Evolutionary conservation across 108 stramenopile species (phyloP).

Genomic region (Cyclotella distinguenda): DNA sequence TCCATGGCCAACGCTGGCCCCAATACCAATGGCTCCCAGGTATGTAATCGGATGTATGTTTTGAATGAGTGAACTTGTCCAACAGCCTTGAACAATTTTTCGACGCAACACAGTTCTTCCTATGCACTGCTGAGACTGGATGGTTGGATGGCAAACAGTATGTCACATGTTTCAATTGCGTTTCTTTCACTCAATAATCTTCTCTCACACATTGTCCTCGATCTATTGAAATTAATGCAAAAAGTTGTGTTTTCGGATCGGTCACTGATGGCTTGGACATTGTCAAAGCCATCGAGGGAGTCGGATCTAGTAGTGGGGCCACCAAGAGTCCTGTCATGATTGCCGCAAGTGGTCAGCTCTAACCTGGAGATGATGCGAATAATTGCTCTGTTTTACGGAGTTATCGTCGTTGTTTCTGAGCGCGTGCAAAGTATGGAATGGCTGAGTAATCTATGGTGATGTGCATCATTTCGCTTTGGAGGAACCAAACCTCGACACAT

Average conservation of each 20-base stretch:
- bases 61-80: no score
- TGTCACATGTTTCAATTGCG: constrained; percentile 23
- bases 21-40: constrained; percentile 76
- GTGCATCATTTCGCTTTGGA: no score
- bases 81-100: not conserved
- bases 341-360: constrained; percentile 83
- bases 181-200: not conserved
- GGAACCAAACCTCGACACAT: no score
- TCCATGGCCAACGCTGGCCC: constrained; percentile 91
- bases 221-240: no score
- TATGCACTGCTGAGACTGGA: constrained; percentile 65
- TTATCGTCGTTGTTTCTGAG: no score
- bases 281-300: constrained; percentile 81
- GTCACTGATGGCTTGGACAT: constrained; percentile 81
- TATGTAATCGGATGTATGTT: no score
- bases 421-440: no score
- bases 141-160: constrained; percentile 91
- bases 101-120: constrained; percentile 74
- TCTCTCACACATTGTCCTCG: not conserved
- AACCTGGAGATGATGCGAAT: no score
- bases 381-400: no score
- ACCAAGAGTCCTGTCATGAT: constrained; percentile 73
- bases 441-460: no score
- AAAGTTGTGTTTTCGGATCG: constrained; percentile 56
- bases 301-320: constrained; percentile 70